Percentiles rank a stretch among this genome's conserved stretches.
phyloP scores from a whole-genome alignment of 768 basidiomycete species.

The Leccinum broughii region DNA sequence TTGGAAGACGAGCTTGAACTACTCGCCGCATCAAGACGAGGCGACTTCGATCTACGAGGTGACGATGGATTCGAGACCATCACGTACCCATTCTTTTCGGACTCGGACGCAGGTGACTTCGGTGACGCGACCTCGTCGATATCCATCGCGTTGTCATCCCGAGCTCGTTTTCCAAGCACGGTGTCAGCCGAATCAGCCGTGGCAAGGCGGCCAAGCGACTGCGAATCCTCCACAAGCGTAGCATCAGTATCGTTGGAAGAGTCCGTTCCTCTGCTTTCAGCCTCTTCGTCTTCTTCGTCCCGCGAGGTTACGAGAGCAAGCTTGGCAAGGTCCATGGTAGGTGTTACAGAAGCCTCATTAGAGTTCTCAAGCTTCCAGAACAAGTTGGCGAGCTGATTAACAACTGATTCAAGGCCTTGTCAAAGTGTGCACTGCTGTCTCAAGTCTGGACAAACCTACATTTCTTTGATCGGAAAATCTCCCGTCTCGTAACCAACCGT shows the following conservation, averaged over 20 bases:
- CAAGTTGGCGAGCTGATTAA: conserved; percentile 73
- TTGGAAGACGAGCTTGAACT: conserved; percentile 32
- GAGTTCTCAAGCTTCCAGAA: conserved; percentile 76
- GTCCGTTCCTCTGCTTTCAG: conserved; percentile 69
- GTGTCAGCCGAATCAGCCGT: conserved; percentile 42
- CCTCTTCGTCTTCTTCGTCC: conserved; percentile 86
- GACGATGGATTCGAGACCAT: conserved; percentile 40
- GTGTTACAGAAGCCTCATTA: conserved; percentile 69
- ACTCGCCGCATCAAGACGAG: conserved; percentile 30
- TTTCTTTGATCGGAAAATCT: conserved; percentile 81
- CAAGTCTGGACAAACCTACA: conserved; percentile 51
- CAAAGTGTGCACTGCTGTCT: conserved; percentile 7
- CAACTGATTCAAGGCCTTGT: conserved; percentile 50
- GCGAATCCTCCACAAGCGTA: conserved; percentile 79
- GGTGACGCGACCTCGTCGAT: conserved; percentile 46
- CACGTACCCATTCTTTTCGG: conserved; percentile 46
- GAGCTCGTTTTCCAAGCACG: conserved; percentile 69
- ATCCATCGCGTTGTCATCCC: conserved; percentile 54
- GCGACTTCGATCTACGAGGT: conserved; percentile 37
- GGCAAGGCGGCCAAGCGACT: conserved; percentile 28
- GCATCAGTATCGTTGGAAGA: conserved; percentile 88
- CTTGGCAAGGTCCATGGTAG: conserved; percentile 84
- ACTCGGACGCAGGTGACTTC: conserved; percentile 31
- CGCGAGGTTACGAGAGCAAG: conserved; percentile 87
- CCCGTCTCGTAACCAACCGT: conserved; percentile 73